These are phyloP conservation scores for Setaria viridis DNA, from an alignment of 202 grass and related monocot genomes.

Conservation along the genomic window DNA sequence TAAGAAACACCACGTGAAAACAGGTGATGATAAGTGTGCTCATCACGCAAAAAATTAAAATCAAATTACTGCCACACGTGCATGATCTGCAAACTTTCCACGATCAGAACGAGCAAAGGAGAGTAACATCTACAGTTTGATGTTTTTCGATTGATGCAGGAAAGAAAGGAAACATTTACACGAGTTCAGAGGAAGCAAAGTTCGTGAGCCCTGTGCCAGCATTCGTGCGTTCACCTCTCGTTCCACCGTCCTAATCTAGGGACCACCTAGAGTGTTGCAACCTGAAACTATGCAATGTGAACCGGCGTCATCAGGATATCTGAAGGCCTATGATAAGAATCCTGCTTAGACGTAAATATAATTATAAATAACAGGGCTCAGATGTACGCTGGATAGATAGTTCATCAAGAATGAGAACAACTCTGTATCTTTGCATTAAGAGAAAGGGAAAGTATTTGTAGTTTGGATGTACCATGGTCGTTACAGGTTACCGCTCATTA, in stretches of 20 bases:
- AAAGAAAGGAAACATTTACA: background rate
- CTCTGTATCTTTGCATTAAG: no score
- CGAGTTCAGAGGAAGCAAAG: background rate
- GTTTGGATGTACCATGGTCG: no score
- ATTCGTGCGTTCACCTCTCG: background rate
- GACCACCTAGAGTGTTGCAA: background rate
- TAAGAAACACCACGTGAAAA: background rate
- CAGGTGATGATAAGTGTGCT: background rate
- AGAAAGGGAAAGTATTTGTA: no score
- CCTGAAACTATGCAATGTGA: background rate
- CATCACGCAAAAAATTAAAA: background rate
- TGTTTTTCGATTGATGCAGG: background rate
- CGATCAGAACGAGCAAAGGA: background rate
- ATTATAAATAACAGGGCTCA: no score
- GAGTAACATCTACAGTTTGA: background rate
- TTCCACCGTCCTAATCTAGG: background rate
- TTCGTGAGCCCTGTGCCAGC: constrained; percentile 7
- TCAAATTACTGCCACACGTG: background rate
- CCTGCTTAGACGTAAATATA: no score
- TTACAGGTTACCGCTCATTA: no score
- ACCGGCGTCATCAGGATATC: background rate
- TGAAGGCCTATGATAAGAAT: background rate
- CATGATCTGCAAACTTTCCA: background rate
- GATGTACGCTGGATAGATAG: no score
- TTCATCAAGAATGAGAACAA: no score